phyloP scores from a whole-genome alignment of 169 alveolate genomes.

The Babesia divergens region DNA sequence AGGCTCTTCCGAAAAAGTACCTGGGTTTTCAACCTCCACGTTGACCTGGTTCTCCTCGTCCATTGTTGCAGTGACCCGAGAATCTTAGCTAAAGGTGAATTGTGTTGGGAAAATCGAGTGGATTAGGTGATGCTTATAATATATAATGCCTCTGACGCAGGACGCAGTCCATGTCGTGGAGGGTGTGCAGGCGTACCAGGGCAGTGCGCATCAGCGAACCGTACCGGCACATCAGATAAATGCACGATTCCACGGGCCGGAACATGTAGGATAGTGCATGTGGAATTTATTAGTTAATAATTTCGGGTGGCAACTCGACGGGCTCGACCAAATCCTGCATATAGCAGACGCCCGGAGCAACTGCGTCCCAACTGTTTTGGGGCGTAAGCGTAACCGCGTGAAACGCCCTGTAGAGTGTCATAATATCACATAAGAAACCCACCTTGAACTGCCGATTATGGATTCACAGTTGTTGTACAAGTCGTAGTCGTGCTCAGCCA shows the following conservation, averaged over 20 bases:
- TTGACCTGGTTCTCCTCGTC: neutral
- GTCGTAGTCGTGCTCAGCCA: conserved; percentile 67
- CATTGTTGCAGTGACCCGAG: too few relatives aligned
- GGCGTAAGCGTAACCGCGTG: neutral
- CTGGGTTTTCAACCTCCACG: neutral
- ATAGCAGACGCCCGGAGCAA: neutral
- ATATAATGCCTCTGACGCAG: too few relatives aligned
- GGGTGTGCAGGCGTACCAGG: conserved; percentile 18
- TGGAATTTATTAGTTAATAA: neutral
- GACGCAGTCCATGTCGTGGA: too few relatives aligned
- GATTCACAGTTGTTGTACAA: conserved; percentile 29
- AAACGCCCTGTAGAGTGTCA: neutral
- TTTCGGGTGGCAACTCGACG: neutral
- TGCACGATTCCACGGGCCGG: conserved; percentile 2
- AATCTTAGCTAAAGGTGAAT: too few relatives aligned
- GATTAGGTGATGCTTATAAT: too few relatives aligned
- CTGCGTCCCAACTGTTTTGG: neutral
- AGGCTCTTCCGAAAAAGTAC: neutral
- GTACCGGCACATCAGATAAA: neutral
- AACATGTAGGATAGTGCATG: neutral
- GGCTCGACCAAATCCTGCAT: neutral
- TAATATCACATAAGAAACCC: neutral
- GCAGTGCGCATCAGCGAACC: conserved; percentile 10
- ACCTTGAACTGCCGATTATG: neutral
- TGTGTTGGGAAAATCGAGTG: too few relatives aligned